Percentiles rank a stretch among this genome's conserved stretches.
Conservation (phyloP, 1,284 basidiomycete species). For the Prillingera fragicola region DNA sequence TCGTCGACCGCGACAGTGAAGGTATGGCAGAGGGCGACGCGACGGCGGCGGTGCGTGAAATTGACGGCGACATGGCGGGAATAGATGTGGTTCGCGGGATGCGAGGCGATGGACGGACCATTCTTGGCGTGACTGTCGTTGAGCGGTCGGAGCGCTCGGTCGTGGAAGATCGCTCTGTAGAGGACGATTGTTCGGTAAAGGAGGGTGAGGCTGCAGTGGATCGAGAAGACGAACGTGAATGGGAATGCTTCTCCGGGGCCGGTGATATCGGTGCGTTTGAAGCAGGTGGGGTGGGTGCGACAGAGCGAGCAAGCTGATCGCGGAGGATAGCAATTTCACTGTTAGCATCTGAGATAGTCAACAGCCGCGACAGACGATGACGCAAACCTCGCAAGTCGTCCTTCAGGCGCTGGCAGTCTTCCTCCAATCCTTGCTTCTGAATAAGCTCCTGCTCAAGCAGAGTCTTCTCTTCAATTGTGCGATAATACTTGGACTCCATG, state of each 20-base stretch:
- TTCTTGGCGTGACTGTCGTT: constrained; percentile 2
- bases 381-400: constrained; percentile 95
- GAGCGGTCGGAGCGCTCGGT: constrained; percentile 2
- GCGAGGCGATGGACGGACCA: constrained; percentile 5
- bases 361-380: no score
- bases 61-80: constrained; percentile 20
- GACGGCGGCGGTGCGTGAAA: constrained; percentile 12
- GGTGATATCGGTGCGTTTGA: constrained; percentile 38
- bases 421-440: constrained; percentile 81
- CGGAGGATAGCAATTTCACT: constrained; percentile 77
- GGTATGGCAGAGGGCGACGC: constrained; percentile 28
- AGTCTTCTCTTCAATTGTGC: constrained; percentile 92
- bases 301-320: constrained; percentile 54
- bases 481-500: constrained; percentile 83
- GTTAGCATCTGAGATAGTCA: constrained; percentile 58
- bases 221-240: constrained; percentile 1
- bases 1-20: constrained; percentile 33
- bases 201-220: constrained; percentile 1
- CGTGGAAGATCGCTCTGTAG: constrained; percentile 1
- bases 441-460: constrained; percentile 94
- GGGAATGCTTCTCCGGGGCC: constrained; percentile 16
- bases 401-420: constrained; percentile 83
- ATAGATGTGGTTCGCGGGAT: constrained; percentile 14
- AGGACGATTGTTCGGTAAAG: constrained; percentile 2
- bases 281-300: constrained; percentile 35